phyloP scores from a whole-genome alignment of 2,329 filamentous ascomycete species.

The Fusarium kyushuense region DNA sequence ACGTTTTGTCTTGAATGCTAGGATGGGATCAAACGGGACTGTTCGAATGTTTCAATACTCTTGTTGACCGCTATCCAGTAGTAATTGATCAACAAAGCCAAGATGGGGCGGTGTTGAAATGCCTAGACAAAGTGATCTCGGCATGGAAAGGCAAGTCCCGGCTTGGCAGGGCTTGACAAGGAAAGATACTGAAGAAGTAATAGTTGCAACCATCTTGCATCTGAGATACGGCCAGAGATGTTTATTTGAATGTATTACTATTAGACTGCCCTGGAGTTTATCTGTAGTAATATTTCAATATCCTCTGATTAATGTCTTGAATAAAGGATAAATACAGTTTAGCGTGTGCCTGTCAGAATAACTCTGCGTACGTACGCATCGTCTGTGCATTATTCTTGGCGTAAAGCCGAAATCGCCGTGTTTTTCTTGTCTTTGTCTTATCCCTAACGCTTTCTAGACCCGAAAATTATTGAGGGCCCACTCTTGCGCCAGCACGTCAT shows the following conservation, averaged over 20 bases:
- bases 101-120: neutral
- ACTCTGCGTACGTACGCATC: conserved; percentile 5
- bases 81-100: neutral
- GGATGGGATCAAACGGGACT: neutral
- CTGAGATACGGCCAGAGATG: too few species aligned
- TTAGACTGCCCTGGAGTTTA: neutral
- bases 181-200: too few species aligned
- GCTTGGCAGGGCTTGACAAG: conserved; percentile 13
- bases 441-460: neutral
- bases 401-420: conserved; percentile 23
- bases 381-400: conserved; percentile 30
- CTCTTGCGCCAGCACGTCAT: conserved; percentile 35
- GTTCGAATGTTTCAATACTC: neutral
- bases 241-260: neutral
- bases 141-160: conserved; percentile 13
- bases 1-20: neutral
- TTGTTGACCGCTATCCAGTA: neutral
- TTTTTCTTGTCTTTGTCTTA: neutral
- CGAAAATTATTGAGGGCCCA: conserved; percentile 12
- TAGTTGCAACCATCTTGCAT: too few species aligned
- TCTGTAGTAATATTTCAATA: neutral
- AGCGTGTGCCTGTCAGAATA: neutral
- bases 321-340: neutral
- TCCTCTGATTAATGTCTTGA: neutral
- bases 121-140: conserved; percentile 11